Percentiles rank a stretch among this genome's conserved stretches.
Conservation (phyloP, 1,284 basidiomycete species). For the Sporisorium exsertum region DNA sequence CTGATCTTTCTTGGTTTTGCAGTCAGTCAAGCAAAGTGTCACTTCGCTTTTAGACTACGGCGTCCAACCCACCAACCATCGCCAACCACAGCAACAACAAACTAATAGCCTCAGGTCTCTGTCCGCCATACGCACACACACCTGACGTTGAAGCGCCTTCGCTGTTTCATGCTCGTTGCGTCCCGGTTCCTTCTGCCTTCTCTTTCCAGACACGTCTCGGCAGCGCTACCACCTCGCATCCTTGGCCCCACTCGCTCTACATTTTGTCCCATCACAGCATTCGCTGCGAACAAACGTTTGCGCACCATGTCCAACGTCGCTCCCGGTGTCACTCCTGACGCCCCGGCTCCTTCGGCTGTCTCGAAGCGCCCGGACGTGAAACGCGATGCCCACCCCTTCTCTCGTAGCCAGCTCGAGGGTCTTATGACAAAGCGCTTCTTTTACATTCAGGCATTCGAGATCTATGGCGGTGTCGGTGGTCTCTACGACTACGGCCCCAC, state of each 20-base stretch:
- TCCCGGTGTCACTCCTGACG: slow-evolving; percentile 38
- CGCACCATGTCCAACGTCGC: slow-evolving; percentile 43
- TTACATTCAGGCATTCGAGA: slow-evolving; percentile 97
- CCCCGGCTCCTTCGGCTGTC: slow-evolving; percentile 47
- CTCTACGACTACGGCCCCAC: slow-evolving; percentile 79
- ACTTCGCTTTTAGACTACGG: background rate
- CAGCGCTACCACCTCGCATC: slow-evolving; percentile 19
- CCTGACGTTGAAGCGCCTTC: background rate
- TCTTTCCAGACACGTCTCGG: slow-evolving; percentile 22
- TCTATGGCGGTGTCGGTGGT: slow-evolving; percentile 97
- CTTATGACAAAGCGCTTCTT: slow-evolving; percentile 94
- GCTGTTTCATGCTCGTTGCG: slow-evolving; percentile 36
- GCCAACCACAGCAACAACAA: background rate
- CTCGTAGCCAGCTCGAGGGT: slow-evolving; percentile 86
- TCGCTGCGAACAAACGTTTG: slow-evolving; percentile 7
- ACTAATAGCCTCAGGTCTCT: background rate
- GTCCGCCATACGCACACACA: background rate
- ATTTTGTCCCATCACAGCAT: background rate
- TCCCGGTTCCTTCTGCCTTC: slow-evolving; percentile 33
- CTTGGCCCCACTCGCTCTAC: background rate
- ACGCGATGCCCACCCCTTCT: slow-evolving; percentile 81
- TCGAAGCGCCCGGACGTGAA: slow-evolving; percentile 57
- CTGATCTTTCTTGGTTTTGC: too few relatives aligned
- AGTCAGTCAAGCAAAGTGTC: background rate
- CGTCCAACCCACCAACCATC: slow-evolving; percentile 5